These are phyloP conservation scores for Withania somnifera DNA, from an alignment of 305 asterid species.

Conservation along the genomic window DNA sequence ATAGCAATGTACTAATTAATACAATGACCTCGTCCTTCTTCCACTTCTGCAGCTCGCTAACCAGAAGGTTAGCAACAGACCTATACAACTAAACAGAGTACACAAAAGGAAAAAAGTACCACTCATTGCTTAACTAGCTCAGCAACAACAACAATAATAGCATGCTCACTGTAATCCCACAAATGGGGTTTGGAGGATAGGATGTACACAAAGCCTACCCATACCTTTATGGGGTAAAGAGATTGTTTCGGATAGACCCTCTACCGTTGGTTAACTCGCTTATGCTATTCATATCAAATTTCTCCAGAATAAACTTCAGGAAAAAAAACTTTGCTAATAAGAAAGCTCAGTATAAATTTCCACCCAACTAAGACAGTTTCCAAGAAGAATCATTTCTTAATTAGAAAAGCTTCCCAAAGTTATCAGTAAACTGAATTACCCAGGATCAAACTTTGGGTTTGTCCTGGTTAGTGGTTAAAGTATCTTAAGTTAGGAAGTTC, in stretches of 20 bases:
- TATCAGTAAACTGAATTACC: neutral
- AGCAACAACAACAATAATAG: too few species aligned
- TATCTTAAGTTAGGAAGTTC: neutral
- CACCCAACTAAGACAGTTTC: neutral
- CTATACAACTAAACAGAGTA: neutral
- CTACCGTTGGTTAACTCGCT: neutral
- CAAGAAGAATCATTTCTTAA: neutral
- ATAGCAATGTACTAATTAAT: neutral
- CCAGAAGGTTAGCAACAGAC: constrained; percentile 3
- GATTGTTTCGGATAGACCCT: too few species aligned
- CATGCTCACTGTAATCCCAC: too few species aligned
- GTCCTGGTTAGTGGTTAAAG: neutral
- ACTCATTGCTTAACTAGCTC: neutral
- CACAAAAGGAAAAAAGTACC: neutral
- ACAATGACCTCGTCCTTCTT: constrained; percentile 3
- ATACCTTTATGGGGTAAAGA: too few species aligned
- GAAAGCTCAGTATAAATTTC: neutral
- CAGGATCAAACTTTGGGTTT: constrained; percentile 2
- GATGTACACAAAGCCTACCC: too few species aligned
- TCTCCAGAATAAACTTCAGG: neutral
- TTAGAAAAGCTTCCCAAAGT: neutral
- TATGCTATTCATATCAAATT: neutral
- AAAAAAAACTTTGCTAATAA: neutral
- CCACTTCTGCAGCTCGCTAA: neutral
- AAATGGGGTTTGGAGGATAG: too few species aligned